Conservation (phyloP, 768 basidiomycete species). For the Coprinellus aureogranulatus region DNA sequence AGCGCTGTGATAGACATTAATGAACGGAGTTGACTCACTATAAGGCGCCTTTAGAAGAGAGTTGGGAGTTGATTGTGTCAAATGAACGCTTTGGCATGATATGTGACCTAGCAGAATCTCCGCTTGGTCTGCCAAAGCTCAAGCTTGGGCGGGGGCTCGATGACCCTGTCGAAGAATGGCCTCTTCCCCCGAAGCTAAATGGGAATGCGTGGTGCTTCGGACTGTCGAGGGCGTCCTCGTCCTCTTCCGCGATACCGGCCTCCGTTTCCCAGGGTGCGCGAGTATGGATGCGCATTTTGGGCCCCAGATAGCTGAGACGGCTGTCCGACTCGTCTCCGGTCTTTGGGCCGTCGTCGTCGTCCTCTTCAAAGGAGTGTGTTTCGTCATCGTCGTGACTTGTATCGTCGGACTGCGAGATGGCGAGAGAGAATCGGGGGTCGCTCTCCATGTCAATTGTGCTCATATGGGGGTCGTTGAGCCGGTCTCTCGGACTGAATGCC, state of each 20-base stretch:
- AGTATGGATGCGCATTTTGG: conserved; percentile 79
- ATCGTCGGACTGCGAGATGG: conserved; percentile 25
- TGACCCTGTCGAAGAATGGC: conserved; percentile 40
- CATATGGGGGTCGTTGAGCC: conserved; percentile 43
- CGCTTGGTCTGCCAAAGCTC: conserved; percentile 51
- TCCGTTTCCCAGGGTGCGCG: conserved; percentile 80
- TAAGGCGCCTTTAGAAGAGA: conserved; percentile 50
- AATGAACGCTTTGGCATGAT: conserved; percentile 54
- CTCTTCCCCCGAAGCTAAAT: conserved; percentile 17
- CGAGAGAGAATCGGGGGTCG: conserved; percentile 39
- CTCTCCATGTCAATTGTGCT: conserved; percentile 61
- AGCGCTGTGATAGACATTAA: conserved; percentile 2
- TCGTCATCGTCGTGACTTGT: conserved; percentile 26
- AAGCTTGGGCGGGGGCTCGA: conserved; percentile 43
- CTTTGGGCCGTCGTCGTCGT: conserved; percentile 42
- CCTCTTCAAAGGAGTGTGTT: conserved; percentile 30
- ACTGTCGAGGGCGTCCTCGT: conserved; percentile 43
- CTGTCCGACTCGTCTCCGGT: conserved; percentile 29
- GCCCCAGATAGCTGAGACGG: conserved; percentile 74
- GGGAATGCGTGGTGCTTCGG: conserved; percentile 22
- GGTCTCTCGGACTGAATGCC: conserved; percentile 29
- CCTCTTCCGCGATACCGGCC: conserved; percentile 43
- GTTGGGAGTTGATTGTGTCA: conserved; percentile 52
- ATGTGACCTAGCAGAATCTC: conserved; percentile 58
- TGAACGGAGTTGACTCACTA: conserved; percentile 46